These are phyloP conservation scores for Microstegium vimineum DNA, from an alignment of 176 grass and related monocot species.

Conservation along the genomic window DNA sequence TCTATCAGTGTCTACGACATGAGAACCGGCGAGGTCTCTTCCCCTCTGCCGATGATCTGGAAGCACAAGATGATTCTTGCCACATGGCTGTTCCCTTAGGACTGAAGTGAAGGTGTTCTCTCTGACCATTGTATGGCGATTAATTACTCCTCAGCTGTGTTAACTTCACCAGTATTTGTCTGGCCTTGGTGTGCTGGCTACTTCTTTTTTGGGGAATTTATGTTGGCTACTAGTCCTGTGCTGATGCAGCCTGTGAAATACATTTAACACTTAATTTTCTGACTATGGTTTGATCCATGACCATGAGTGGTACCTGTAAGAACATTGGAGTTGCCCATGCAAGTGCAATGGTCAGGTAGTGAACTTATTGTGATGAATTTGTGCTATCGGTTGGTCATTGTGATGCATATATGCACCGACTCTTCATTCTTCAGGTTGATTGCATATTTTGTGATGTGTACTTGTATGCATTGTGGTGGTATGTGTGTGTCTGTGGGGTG, in stretches of 20 bases:
- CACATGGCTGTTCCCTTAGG: conserved; percentile 17
- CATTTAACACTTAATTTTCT: not conserved
- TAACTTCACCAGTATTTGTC: not conserved
- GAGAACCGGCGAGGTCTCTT: not conserved
- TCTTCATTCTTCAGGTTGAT: not conserved
- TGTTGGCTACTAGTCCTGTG: not conserved
- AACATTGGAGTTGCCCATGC: not conserved
- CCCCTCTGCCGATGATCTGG: conserved; percentile 6
- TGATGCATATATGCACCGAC: not conserved
- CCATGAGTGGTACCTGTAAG: not conserved
- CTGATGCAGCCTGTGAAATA: not conserved
- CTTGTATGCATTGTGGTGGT: not conserved
- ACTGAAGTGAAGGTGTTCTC: not conserved
- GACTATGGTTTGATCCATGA: not conserved
- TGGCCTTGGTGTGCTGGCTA: not conserved
- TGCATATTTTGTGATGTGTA: not conserved
- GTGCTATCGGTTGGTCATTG: not conserved
- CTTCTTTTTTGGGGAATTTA: not conserved
- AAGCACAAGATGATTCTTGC: conserved; percentile 12
- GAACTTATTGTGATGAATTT: not conserved
- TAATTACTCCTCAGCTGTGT: not conserved
- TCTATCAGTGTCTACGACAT: conserved; percentile 18
- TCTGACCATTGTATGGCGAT: not conserved
- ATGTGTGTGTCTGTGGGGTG: too few species aligned
- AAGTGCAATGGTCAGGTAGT: not conserved